Base-by-base conservation (phyloP, 2,329 filamentous ascomycete genomes). In the Knufia fluminis region DNA sequence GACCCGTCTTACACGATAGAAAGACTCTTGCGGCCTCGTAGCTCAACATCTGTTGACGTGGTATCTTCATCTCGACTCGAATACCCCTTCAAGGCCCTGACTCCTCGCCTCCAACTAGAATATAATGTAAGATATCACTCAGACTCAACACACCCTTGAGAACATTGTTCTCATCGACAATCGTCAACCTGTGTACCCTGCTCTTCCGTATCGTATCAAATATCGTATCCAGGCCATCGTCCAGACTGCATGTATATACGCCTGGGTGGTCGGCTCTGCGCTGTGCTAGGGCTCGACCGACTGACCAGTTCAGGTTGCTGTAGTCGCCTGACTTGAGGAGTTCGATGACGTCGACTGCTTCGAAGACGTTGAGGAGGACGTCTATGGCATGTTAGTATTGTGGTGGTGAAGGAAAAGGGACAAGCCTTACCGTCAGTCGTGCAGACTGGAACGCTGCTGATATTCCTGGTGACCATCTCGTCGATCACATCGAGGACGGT, bases 161-260 rank as follows among this genome's bases (percentile, higher is more conserved):
- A 58, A 83, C 82, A 64, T 83, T 87, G 46, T 90, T 79, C 57
- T 96, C 89, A 66, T 98, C 90, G 51, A 98, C 86, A 43, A 98
- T 85, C 50, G 97, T 83, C 56, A 98, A 75, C 55, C 92, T 80
- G 68, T 98, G 92, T 23, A 98, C 91, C 53, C 94, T 79, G 40
- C 90, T 95, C 70, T 91, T 94, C 58, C 91, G 86, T 59, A 98
- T 86, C 1, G 92, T 97, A 66, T 96, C 90, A 65, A 97, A 97
- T 59, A 98, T 92, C 9, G 90, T 91, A 64, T 94, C 91, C 44
- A 98, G 77, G 49, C 90, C 83, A 67, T 98, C 92, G 54, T 94
- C 84, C 55, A 92, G 77, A 40, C 83, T 87, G 71, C 92, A 98
- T 0, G 91, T 97, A 68, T 96, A 97, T 56, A 98, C 97, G 38